A percentile compares a stretch with the other conserved stretches of the same genome.
Conservation (phyloP, 78 protist genomes). For the Bodo saltans region DNA sequence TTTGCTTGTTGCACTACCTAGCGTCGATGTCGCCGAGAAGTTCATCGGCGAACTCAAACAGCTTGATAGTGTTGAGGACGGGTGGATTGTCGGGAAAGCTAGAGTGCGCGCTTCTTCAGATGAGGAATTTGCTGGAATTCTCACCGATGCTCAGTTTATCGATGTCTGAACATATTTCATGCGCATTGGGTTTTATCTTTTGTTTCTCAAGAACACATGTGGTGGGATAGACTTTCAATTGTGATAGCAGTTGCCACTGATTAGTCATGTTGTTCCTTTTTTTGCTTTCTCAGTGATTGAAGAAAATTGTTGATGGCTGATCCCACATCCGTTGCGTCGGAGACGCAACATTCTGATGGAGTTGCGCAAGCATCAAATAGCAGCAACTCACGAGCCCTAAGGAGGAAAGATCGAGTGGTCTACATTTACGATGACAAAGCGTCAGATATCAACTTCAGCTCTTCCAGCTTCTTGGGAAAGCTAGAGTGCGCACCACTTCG, state of each 20-base stretch:
- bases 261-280: constrained; percentile 88
- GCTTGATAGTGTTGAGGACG: not conserved
- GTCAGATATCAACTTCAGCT: not conserved
- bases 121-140: not conserved
- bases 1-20: constrained; percentile 5
- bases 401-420: constrained; percentile 38
- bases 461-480: constrained; percentile 7
- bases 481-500: not conserved
- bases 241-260: no score
- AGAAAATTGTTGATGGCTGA: not conserved
- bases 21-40: constrained; percentile 5
- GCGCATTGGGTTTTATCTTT: constrained; percentile 78
- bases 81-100: constrained; percentile 23
- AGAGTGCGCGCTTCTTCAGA: not conserved
- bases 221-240: no score
- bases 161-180: constrained; percentile 57
- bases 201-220: no score
- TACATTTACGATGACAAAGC: not conserved
- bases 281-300: constrained; percentile 32
- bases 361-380: no score
- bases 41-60: constrained; percentile 14
- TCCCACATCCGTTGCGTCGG: no score
- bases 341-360: no score
- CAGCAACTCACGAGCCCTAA: not conserved
- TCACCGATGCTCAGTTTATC: not conserved